Evolutionary conservation across 352 stramenopile genomes (phyloP).

Genomic region (Phytophthora hibernalis): DNA sequence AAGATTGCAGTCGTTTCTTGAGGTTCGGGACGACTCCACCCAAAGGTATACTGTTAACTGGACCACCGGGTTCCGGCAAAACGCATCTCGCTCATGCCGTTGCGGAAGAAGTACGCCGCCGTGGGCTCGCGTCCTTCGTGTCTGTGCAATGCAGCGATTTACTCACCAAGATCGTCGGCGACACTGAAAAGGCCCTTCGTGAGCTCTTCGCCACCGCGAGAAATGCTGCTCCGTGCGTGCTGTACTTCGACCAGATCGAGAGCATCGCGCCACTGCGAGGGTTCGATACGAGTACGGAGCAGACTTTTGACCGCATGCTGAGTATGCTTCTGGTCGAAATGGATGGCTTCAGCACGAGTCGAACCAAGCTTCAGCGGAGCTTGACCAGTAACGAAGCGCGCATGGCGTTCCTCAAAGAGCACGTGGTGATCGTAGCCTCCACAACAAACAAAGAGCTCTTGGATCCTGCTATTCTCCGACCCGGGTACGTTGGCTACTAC

Average conservation of each 20-base stretch:
- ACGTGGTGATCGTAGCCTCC: slow-evolving; percentile 87
- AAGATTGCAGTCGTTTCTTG: slow-evolving; percentile 96
- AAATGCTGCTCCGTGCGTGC: slow-evolving; percentile 86
- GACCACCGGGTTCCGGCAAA: slow-evolving; percentile 98
- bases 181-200: slow-evolving; percentile 89
- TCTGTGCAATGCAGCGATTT: slow-evolving; percentile 91
- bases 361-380: slow-evolving; percentile 41
- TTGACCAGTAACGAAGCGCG: slow-evolving; percentile 47
- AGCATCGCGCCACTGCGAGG: slow-evolving; percentile 86
- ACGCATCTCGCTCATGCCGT: slow-evolving; percentile 92
- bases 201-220: slow-evolving; percentile 89
- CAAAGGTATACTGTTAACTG: slow-evolving; percentile 98
- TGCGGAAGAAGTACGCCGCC: slow-evolving; percentile 61
- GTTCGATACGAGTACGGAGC: slow-evolving; percentile 92
- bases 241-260: slow-evolving; percentile 95
- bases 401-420: slow-evolving; percentile 77
- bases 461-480: slow-evolving; percentile 88
- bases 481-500: slow-evolving; percentile 57
- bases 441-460: slow-evolving; percentile 76
- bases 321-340: slow-evolving; percentile 93
- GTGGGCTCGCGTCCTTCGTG: slow-evolving; percentile 84
- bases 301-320: slow-evolving; percentile 93
- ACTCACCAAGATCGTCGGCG: slow-evolving; percentile 91
- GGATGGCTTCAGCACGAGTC: slow-evolving; percentile 84
- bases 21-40: slow-evolving; percentile 97